A percentile compares a stretch with the other conserved stretches of the same genome.
Evolutionary conservation across 495 filamentous ascomycete species (phyloP).

Genomic region (Hypoxylon lenormandii): DNA sequence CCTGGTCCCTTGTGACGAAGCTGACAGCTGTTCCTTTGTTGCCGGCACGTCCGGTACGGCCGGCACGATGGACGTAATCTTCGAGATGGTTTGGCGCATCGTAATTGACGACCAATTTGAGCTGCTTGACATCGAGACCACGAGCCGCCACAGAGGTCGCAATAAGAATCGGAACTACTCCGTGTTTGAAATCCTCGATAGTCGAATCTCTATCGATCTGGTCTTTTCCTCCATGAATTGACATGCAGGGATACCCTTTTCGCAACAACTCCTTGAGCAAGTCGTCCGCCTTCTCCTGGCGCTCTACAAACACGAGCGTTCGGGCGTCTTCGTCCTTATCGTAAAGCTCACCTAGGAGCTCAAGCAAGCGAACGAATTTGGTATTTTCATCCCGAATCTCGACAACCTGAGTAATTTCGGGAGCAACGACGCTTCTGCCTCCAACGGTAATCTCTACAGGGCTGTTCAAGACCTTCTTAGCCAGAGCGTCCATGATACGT

Average conservation of each 20-base stretch:
- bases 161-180: constrained; percentile 86
- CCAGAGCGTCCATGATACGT: constrained; percentile 88
- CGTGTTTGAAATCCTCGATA: constrained; percentile 94
- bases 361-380: constrained; percentile 86
- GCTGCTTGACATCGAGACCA: constrained; percentile 94
- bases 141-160: constrained; percentile 97
- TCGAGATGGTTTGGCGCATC: constrained; percentile 96
- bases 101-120: constrained; percentile 96
- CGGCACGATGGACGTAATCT: constrained; percentile 97
- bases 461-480: constrained; percentile 84
- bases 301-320: constrained; percentile 91
- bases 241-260: constrained; percentile 93
- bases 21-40: constrained; percentile 95
- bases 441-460: constrained; percentile 94
- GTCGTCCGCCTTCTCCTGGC: constrained; percentile 91
- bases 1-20: constrained; percentile 90
- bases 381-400: constrained; percentile 84
- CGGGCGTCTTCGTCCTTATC: constrained; percentile 88
- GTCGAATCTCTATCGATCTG: constrained; percentile 94
- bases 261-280: constrained; percentile 83
- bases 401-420: constrained; percentile 94
- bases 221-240: constrained; percentile 96
- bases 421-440: constrained; percentile 88
- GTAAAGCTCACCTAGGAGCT: constrained; percentile 88
- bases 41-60: constrained; percentile 92